phyloP scores from a whole-genome alignment of 352 stramenopile species.

The Globisporangium cylindrosporum region DNA sequence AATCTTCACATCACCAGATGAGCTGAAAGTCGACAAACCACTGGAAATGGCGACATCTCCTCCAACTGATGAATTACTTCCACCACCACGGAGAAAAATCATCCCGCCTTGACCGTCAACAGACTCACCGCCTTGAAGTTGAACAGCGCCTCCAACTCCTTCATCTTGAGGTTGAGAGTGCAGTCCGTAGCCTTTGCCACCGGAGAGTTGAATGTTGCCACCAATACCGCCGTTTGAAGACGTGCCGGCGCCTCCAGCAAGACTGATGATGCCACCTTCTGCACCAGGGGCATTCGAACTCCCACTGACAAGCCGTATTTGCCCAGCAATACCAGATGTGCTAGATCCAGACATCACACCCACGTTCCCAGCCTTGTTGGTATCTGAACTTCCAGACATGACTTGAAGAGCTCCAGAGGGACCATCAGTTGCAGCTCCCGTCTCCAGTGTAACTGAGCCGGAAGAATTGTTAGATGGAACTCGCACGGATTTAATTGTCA shows the following conservation, averaged over 20 bases:
- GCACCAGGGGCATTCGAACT: conserved; percentile 27
- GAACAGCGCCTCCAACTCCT: conserved; percentile 34
- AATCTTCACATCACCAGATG: conserved; percentile 43
- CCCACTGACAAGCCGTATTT: conserved; percentile 35
- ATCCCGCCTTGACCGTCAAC: conserved; percentile 35
- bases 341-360: conserved; percentile 30
- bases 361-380: conserved; percentile 25
- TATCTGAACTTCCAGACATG: conserved; percentile 24
- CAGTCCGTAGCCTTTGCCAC: conserved; percentile 32
- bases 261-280: conserved; percentile 28
- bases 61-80: conserved; percentile 42
- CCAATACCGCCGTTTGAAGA: conserved; percentile 50
- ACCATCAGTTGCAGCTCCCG: conserved; percentile 24
- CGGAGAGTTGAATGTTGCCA: conserved; percentile 37
- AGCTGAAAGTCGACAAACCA: conserved; percentile 40
- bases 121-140: conserved; percentile 34
- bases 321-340: conserved; percentile 26
- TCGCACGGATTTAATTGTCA: conserved; percentile 23
- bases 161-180: conserved; percentile 26
- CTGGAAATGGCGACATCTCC: conserved; percentile 36
- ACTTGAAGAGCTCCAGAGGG: conserved; percentile 27
- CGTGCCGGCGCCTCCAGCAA: conserved; percentile 39
- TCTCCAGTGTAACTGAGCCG: conserved; percentile 28
- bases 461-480: conserved; percentile 21
- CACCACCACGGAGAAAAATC: conserved; percentile 32